Conservation (phyloP, 768 basidiomycete species). For the Mycena olivaceomarginata region DNA sequence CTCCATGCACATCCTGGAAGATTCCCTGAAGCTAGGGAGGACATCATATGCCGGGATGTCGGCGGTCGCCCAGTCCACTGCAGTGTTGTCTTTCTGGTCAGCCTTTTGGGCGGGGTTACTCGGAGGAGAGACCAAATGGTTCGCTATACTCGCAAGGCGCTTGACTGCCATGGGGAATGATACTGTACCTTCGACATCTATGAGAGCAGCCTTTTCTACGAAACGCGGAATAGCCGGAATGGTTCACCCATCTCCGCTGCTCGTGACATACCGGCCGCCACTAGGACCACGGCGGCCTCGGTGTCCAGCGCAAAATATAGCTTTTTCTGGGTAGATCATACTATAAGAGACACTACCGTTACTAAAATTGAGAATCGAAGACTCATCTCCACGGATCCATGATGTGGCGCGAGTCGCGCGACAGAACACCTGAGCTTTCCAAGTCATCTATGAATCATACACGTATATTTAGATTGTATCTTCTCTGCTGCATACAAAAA, state of each 20-base stretch:
- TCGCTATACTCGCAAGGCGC: conserved; percentile 31
- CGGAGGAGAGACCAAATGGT: conserved; percentile 24
- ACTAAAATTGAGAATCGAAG: not conserved
- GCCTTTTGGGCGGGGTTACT: not conserved
- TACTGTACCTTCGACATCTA: not conserved
- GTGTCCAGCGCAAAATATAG: not conserved
- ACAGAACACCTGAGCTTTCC: not conserved
- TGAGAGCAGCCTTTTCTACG: conserved; percentile 13
- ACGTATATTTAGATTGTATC: conserved; percentile 14
- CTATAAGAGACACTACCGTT: not conserved
- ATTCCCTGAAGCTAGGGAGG: conserved; percentile 63
- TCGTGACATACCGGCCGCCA: not conserved
- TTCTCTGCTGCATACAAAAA: conserved; percentile 26
- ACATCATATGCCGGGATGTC: conserved; percentile 52
- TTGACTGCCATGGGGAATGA: conserved; percentile 35
- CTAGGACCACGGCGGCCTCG: conserved; percentile 16
- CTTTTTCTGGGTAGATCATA: not conserved
- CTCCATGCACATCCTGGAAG: conserved; percentile 81
- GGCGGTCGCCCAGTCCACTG: conserved; percentile 41
- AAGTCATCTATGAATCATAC: not conserved
- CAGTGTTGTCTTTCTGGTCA: not conserved
- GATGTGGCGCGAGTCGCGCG: conserved; percentile 1
- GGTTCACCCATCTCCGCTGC: not conserved
- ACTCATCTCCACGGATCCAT: conserved; percentile 8
- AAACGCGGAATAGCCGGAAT: not conserved